phyloP scores from a whole-genome alignment of 2,329 filamentous ascomycete genomes.

The Hypomyces rosellus region DNA sequence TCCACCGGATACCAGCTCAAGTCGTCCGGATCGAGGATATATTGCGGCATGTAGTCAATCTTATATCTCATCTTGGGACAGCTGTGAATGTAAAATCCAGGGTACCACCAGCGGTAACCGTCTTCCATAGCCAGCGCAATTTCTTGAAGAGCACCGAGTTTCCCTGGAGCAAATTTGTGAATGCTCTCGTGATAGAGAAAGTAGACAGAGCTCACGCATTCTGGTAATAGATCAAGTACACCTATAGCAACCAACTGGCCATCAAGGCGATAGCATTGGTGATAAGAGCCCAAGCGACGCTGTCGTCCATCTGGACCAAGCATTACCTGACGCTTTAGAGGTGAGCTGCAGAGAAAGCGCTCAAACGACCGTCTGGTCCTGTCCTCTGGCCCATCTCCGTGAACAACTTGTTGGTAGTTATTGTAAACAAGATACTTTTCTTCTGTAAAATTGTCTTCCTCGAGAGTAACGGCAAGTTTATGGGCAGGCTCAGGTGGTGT shows the following conservation, averaged over 20 bases:
- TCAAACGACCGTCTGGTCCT: constrained; percentile 58
- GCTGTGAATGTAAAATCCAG: constrained; percentile 73
- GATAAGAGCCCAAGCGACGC: constrained; percentile 62
- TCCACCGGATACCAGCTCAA: constrained; percentile 57
- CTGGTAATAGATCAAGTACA: constrained; percentile 69
- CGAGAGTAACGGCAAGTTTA: constrained; percentile 61
- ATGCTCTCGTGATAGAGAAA: constrained; percentile 76
- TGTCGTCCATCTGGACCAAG: constrained; percentile 42
- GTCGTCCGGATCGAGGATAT: constrained; percentile 63
- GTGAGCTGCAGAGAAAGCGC: constrained; percentile 68
- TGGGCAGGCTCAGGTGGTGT: constrained; percentile 60
- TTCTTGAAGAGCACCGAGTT: constrained; percentile 68
- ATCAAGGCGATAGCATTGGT: constrained; percentile 76
- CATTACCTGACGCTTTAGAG: constrained; percentile 45
- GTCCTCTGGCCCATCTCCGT: constrained; percentile 56
- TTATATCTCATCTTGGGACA: constrained; percentile 85
- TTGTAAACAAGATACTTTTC: constrained; percentile 70
- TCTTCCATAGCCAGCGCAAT: constrained; percentile 62
- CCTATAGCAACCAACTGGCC: constrained; percentile 69
- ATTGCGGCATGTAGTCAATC: constrained; percentile 68
- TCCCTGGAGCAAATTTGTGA: constrained; percentile 63
- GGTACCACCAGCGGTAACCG: constrained; percentile 73
- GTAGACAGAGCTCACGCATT: constrained; percentile 76
- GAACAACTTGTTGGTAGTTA: constrained; percentile 69
- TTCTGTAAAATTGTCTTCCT: constrained; percentile 62